phyloP scores from a whole-genome alignment of 1,284 basidiomycete species.

The Ustilago vetiveriae region DNA sequence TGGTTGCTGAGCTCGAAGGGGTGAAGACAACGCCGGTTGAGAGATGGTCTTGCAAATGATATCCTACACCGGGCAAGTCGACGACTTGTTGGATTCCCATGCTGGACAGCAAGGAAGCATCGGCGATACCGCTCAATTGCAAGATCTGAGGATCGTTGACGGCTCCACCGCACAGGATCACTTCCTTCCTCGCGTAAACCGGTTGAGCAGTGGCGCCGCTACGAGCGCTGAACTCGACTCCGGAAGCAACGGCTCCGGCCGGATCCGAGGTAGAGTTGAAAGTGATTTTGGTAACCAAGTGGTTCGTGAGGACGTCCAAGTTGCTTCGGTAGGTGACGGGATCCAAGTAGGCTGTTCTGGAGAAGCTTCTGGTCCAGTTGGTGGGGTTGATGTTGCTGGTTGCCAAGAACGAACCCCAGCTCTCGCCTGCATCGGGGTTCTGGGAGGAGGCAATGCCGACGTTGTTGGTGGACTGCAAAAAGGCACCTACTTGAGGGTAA shows the following conservation, averaged over 20 bases:
- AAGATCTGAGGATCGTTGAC: constrained; percentile 69
- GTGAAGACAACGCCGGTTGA: constrained; percentile 20
- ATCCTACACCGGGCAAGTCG: constrained; percentile 67
- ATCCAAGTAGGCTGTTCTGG: constrained; percentile 77
- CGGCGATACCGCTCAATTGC: constrained; percentile 69
- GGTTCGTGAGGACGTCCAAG: constrained; percentile 73
- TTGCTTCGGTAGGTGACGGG: constrained; percentile 73
- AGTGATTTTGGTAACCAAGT: constrained; percentile 75
- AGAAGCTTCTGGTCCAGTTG: constrained; percentile 76
- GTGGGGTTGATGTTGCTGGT: constrained; percentile 75
- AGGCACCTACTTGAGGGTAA: constrained; percentile 49
- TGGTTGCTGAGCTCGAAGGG: constrained; percentile 65
- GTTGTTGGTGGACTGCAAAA: constrained; percentile 31
- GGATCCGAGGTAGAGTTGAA: constrained; percentile 70
- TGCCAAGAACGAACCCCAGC: constrained; percentile 73
- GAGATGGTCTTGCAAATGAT: constrained; percentile 68
- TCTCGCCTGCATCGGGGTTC: constrained; percentile 71
- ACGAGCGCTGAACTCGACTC: constrained; percentile 69
- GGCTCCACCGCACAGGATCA: constrained; percentile 69
- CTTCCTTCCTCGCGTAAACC: constrained; percentile 67
- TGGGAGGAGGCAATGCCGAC: constrained; percentile 69
- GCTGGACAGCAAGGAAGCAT: constrained; percentile 72
- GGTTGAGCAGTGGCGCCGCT: constrained; percentile 18
- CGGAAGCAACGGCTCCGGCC: constrained; percentile 68
- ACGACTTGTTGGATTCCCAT: constrained; percentile 53